Evolutionary conservation across 225 moss, liverwort and hornwort species (phyloP).

Genomic region (Anthoceros angustus): DNA sequence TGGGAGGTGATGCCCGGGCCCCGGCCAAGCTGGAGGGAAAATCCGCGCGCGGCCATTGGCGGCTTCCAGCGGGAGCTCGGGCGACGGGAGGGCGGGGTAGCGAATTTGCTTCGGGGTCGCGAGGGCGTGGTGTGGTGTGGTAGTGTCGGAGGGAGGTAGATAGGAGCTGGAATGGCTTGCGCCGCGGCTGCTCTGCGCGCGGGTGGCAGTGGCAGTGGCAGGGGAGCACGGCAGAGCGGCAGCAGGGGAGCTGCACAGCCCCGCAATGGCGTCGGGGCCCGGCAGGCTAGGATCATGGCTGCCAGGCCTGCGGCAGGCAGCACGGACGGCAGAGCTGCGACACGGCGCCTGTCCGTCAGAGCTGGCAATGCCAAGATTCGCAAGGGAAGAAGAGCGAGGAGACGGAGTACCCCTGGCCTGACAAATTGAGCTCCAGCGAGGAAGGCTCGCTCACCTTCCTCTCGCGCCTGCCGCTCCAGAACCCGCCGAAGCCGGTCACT

Average conservation of each 20-base stretch:
- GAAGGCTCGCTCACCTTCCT: constrained; percentile 60
- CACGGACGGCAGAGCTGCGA: neutral
- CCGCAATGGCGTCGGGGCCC: neutral
- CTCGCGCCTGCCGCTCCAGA: constrained; percentile 63
- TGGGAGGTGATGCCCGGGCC: too few relatives aligned
- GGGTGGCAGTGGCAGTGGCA: neutral
- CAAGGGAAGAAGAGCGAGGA: constrained; percentile 82
- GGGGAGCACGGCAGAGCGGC: constrained; percentile 2
- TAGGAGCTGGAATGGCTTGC: neutral
- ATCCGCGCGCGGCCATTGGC: too few relatives aligned
- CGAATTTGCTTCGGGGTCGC: neutral
- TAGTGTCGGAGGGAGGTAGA: neutral
- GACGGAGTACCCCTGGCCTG: constrained; percentile 93
- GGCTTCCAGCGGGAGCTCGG: neutral
- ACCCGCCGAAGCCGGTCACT: constrained; percentile 65
- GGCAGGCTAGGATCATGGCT: neutral
- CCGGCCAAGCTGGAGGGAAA: too few relatives aligned
- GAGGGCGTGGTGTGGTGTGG: neutral
- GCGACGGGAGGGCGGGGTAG: neutral
- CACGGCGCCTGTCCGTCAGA: neutral
- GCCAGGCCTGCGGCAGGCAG: neutral
- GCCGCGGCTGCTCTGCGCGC: neutral
- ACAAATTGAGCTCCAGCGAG: constrained; percentile 59
- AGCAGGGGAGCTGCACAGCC: neutral
- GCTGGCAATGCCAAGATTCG: constrained; percentile 45